Evolutionary conservation across 2,329 filamentous ascomycete species (phyloP), one percentile per base, ranked within the genome.

Genomic region (Pseudogymnoascus sp.): DNA sequence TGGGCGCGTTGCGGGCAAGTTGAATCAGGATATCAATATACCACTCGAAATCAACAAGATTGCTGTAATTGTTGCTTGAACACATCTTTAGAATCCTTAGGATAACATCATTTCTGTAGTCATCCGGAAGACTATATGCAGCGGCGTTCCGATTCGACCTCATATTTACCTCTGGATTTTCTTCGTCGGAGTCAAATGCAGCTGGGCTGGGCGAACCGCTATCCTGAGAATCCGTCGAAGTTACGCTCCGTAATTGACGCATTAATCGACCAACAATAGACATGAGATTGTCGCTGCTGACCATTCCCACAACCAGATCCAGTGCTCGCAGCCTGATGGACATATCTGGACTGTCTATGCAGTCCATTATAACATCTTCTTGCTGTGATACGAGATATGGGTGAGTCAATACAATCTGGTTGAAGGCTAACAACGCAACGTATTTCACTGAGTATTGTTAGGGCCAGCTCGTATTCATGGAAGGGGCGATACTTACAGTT

Each of bases 301-400:
- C 92, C 91, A 99, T 97, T 37, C 91, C 91, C 62, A 93, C 89
- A 1, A 95, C 93, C 23, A 99, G 81, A 69, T 97, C 92, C 37
- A 99, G 80, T 4, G 95, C 93, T 73, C 96, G 89, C 74, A 96
- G 87, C 66, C 95, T 88, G 71, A 99, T 99, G 4, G 93, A 96
- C 65, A 99, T 95, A 71, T 99, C 95, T 0, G 90, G 82, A 74
- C 96, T 96, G 74, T 97, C 95, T 70, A 99, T 91, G 73, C 95
- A 99, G 71, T 96, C 89, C 73, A 99, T 81, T 67, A 99, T 97
- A 59, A 97, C 93, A 75, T 97, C 93, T 74, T 96, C 91, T 73
- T 99, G 95, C 73, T 93, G 84, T 4, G 91, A 87, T 29, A 99
- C 95, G 34, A 99, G 83, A 73, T 88, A 86, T 2, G 93, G 89